Evolutionary conservation across 306 rosid genomes (phyloP).

Genomic region (Vicia villosa): DNA sequence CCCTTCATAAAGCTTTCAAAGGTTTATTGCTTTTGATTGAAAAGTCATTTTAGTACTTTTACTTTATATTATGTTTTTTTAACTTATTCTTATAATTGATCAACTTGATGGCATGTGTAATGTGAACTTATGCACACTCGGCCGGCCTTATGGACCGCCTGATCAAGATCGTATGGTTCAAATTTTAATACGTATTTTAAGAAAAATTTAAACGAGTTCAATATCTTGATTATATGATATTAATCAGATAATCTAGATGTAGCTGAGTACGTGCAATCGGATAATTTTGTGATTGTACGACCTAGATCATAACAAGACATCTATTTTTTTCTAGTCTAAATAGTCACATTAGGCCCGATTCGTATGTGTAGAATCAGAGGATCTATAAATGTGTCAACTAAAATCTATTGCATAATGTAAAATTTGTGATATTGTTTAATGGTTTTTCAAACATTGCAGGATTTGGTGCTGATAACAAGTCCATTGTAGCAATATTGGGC

Average conservation of each 20-base stretch:
- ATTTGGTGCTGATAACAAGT: slow-evolving; percentile 85
- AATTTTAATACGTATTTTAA: no score
- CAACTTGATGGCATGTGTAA: background rate
- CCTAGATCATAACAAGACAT: background rate
- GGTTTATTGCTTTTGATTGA: slow-evolving; percentile 40
- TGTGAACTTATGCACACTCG: no score
- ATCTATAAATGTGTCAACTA: background rate
- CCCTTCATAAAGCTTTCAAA: slow-evolving; percentile 49
- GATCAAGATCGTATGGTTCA: no score
- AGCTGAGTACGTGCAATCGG: no score
- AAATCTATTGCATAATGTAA: background rate
- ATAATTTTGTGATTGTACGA: no score
- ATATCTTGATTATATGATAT: no score
- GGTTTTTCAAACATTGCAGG: slow-evolving; percentile 44
- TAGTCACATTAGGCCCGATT: background rate
- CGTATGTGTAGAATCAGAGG: background rate
- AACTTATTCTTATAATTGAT: background rate
- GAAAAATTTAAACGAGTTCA: no score
- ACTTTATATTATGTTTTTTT: background rate
- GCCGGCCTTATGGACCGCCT: no score
- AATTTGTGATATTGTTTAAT: background rate
- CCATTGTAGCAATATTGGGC: slow-evolving; percentile 56
- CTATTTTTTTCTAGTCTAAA: background rate
- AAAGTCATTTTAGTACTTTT: background rate
- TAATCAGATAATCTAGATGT: no score